Evolutionary conservation across 2,329 filamentous ascomycete genomes (phyloP).

Genomic region (Fusarium nygamai): DNA sequence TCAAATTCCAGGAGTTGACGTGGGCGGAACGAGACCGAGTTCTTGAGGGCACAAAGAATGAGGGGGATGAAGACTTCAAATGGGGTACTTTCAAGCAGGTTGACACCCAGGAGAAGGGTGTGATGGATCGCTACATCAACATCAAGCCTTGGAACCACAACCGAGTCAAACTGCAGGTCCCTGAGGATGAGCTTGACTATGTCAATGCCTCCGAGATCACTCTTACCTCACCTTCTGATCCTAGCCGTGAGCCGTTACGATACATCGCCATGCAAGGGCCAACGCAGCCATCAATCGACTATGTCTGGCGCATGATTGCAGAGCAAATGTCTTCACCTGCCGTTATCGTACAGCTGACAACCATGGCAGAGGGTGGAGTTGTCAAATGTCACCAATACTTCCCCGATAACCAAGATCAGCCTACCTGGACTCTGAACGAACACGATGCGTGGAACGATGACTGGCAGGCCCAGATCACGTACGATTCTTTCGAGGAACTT

Average conservation of each 20-base stretch:
- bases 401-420: constrained; percentile 65
- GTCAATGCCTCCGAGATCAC: constrained; percentile 83
- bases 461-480: constrained; percentile 74
- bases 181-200: constrained; percentile 77
- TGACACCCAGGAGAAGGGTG: constrained; percentile 43
- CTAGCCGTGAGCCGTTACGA: constrained; percentile 54
- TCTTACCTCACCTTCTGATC: constrained; percentile 57
- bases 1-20: constrained; percentile 62
- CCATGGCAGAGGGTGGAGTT: constrained; percentile 78
- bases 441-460: constrained; percentile 71
- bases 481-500: constrained; percentile 69
- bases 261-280: constrained; percentile 98
- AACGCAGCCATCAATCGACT: constrained; percentile 76
- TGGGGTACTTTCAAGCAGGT: constrained; percentile 51
- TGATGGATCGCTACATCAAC: constrained; percentile 85
- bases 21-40: constrained; percentile 64
- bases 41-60: constrained; percentile 52
- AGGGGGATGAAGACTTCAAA: constrained; percentile 44
- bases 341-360: constrained; percentile 94
- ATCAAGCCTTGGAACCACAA: constrained; percentile 92
- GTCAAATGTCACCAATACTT: constrained; percentile 95
- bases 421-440: constrained; percentile 68
- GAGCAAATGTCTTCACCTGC: constrained; percentile 77
- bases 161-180: constrained; percentile 82
- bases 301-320: constrained; percentile 96